Evolutionary conservation across 441 rosid species (phyloP), one percentile per base, ranked within the genome.

Genomic region (Raphanus hybrid): DNA sequence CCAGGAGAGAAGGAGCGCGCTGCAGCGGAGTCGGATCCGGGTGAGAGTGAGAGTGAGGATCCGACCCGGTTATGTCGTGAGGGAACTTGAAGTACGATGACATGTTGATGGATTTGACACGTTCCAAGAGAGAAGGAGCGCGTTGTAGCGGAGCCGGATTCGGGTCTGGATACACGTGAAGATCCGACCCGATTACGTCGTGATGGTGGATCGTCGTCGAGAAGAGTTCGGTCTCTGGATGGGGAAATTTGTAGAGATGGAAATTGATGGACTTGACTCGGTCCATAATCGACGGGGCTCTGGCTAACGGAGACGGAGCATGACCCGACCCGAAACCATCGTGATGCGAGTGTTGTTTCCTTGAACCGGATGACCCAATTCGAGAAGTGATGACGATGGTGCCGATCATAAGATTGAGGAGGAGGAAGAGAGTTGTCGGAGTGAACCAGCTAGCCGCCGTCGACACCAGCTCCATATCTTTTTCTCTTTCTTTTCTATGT

Each of bases 361-460:
- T 58, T n/a, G 43, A 32, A 63, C 75, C 60, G 4, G 59, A 48
- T 34, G 85, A 74, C 20, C 78, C 76, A 16, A 86, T 71, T 3
- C 85, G 86, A 64, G 97, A 87, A 14, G 78, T 82, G 71, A 94
- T 67, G 39, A 74, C 72, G 70, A 92, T 85, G 73, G 94, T 87
- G 71, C 86, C 95, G 76, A 94, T 88, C 79, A 89, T 74, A 43
- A 92, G 78, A 77, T 94, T 94, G 75, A 94, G 82, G 34, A 92
- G 61, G 74, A 92, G 60, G 83, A 94, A 92, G 55, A 94, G 92
- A 14, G 85, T 78, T 27, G 90, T 64, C 11, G 97, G 87, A 0
- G 94, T 86, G 55, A 88, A 67, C 88, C 87, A 89, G 82, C 82
- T 79, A 32, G 87, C 81, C 6, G 79, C 73, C 50, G 85, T 79